These are phyloP conservation scores for Leccinum subgranulosum DNA, from an alignment of 768 basidiomycete genomes.

Conservation along the genomic window DNA sequence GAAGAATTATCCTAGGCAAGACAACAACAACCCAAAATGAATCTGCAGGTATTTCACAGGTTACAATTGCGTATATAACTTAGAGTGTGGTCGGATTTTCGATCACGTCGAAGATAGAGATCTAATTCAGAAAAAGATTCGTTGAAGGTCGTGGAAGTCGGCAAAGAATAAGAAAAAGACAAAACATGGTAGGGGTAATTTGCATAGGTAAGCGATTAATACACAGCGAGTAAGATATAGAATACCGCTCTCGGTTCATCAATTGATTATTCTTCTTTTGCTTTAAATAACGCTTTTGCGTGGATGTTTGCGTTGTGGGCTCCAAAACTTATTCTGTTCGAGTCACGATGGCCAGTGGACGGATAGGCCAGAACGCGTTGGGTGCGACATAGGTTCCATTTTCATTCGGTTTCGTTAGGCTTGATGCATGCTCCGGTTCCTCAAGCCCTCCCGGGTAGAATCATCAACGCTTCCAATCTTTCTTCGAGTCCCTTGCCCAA, in stretches of 20 bases:
- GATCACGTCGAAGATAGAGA: not conserved
- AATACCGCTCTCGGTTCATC: slow-evolving; percentile 11
- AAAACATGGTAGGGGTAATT: slow-evolving; percentile 1
- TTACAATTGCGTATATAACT: not conserved
- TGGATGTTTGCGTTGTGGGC: not conserved
- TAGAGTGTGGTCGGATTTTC: not conserved
- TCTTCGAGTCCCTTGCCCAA: slow-evolving; percentile 82
- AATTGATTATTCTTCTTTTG: slow-evolving; percentile 17
- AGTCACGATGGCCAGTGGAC: not conserved
- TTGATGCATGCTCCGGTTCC: not conserved
- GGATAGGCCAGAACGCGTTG: not conserved
- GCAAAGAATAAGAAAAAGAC: slow-evolving; percentile 2
- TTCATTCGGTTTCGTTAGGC: not conserved
- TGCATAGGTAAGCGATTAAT: slow-evolving; percentile 27
- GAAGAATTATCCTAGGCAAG: not conserved
- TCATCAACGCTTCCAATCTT: slow-evolving; percentile 62
- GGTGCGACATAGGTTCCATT: not conserved
- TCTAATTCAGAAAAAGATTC: not conserved
- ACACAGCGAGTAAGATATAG: slow-evolving; percentile 23
- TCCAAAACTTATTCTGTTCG: not conserved
- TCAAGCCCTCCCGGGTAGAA: slow-evolving; percentile 26
- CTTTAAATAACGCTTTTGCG: slow-evolving; percentile 1
- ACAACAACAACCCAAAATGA: not conserved
- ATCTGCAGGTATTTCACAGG: not conserved
- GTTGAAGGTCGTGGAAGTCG: not conserved